These are phyloP conservation scores for Sporothrix pallida DNA, from an alignment of 2,329 filamentous ascomycete species.

Conservation along the genomic window DNA sequence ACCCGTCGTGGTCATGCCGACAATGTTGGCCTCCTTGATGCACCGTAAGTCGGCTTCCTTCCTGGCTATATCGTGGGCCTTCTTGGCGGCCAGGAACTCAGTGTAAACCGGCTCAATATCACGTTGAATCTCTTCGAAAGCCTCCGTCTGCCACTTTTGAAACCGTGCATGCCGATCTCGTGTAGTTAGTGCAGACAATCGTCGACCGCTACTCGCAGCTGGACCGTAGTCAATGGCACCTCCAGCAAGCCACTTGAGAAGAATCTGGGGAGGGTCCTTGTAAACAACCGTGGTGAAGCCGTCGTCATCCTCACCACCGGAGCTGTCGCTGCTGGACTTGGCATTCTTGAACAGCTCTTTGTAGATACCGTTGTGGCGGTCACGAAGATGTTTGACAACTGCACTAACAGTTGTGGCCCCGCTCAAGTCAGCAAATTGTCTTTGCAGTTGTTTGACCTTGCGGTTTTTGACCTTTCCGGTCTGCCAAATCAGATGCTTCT, in stretches of 20 bases:
- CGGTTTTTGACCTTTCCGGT: neutral
- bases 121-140: neutral
- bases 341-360: neutral
- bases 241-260: neutral
- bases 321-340: neutral
- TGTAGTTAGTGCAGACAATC: neutral
- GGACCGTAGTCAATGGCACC: neutral
- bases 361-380: neutral
- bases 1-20: slow-evolving; percentile 66
- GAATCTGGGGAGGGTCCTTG: neutral
- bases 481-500: neutral
- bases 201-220: neutral
- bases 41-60: slow-evolving; percentile 48
- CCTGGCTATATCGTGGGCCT: slow-evolving; percentile 34
- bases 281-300: neutral
- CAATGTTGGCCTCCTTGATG: slow-evolving; percentile 52
- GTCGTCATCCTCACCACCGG: neutral
- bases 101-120: neutral
- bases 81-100: neutral
- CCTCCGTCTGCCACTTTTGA: slow-evolving; percentile 25
- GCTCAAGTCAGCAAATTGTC: neutral
- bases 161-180: slow-evolving; percentile 5
- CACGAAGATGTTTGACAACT: neutral
- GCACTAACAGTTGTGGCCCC: neutral
- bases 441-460: neutral